phyloP scores from a whole-genome alignment of 306 rosid genomes.

The Cucurbita maxima region DNA sequence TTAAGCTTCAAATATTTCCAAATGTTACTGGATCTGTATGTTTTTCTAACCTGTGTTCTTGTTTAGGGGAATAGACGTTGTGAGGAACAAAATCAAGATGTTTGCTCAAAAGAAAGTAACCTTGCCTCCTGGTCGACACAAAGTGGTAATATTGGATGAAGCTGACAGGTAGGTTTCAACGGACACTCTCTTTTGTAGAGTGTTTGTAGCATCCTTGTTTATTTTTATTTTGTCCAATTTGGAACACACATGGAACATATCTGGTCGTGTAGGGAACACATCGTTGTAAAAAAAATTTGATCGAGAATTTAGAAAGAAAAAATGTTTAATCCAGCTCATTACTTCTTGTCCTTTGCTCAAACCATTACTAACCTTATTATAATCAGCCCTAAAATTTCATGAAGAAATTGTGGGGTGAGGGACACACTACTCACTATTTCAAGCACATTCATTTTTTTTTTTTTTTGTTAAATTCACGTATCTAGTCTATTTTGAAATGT shows the following conservation, averaged over 20 bases:
- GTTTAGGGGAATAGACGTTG: conserved; percentile 86
- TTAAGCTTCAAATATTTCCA: neutral
- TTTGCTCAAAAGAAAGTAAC: conserved; percentile 91
- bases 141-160: conserved; percentile 80
- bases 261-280: too few relatives aligned
- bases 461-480: too few relatives aligned
- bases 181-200: neutral
- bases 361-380: too few relatives aligned
- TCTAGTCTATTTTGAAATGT: too few relatives aligned
- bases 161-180: conserved; percentile 61
- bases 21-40: neutral
- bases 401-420: too few relatives aligned
- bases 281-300: too few relatives aligned
- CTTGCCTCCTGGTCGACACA: conserved; percentile 70
- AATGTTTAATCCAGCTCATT: too few relatives aligned
- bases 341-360: too few relatives aligned
- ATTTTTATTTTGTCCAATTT: too few relatives aligned
- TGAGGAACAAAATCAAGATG: conserved; percentile 94
- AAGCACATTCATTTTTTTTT: too few relatives aligned
- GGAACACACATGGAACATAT: neutral
- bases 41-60: neutral
- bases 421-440: too few relatives aligned
- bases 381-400: too few relatives aligned
- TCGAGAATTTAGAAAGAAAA: neutral
- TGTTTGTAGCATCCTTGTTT: neutral